Conservation (phyloP, 1,139 yeast genomes). For the Hansenula sp. region DNA sequence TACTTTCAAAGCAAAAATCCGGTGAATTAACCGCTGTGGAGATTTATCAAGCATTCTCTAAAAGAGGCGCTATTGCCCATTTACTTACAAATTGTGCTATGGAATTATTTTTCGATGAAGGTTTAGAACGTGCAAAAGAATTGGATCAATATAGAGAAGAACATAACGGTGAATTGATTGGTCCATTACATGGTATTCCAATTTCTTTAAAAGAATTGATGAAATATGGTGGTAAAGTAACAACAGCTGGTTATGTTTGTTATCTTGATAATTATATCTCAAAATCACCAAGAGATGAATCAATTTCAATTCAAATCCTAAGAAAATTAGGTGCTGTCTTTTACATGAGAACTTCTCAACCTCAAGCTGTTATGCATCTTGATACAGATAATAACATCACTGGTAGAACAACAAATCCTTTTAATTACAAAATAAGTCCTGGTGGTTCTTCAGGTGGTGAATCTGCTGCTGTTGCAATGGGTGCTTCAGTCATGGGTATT, state of each 20-base stretch:
- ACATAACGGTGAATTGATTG: constrained; percentile 53
- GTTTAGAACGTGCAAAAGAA: constrained; percentile 47
- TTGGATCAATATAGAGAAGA: constrained; percentile 50
- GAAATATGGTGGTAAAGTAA: constrained; percentile 51
- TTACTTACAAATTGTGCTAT: constrained; percentile 56
- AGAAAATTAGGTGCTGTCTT: constrained; percentile 66
- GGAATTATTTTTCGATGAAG: constrained; percentile 56
- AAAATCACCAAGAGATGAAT: constrained; percentile 43
- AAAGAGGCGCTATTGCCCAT: constrained; percentile 44
- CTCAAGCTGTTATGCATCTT: constrained; percentile 55
- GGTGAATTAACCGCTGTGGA: constrained; percentile 36
- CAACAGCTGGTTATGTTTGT: constrained; percentile 63
- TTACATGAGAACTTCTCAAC: constrained; percentile 48
- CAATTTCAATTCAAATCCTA: constrained; percentile 49
- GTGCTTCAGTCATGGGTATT: constrained; percentile 61
- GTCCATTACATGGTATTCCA: constrained; percentile 78
- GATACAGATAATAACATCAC: constrained; percentile 45
- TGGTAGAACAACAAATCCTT: constrained; percentile 53
- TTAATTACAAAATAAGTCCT: constrained; percentile 47
- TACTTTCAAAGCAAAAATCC: constrained; percentile 18
- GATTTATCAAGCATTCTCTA: constrained; percentile 47
- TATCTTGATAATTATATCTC: constrained; percentile 41
- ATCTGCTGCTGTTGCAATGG: constrained; percentile 62
- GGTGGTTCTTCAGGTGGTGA: constrained; percentile 83
- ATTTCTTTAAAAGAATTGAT: constrained; percentile 72